These are phyloP conservation scores for Oemleria cerasiformis DNA, from an alignment of 306 rosid species.

Conservation along the genomic window DNA sequence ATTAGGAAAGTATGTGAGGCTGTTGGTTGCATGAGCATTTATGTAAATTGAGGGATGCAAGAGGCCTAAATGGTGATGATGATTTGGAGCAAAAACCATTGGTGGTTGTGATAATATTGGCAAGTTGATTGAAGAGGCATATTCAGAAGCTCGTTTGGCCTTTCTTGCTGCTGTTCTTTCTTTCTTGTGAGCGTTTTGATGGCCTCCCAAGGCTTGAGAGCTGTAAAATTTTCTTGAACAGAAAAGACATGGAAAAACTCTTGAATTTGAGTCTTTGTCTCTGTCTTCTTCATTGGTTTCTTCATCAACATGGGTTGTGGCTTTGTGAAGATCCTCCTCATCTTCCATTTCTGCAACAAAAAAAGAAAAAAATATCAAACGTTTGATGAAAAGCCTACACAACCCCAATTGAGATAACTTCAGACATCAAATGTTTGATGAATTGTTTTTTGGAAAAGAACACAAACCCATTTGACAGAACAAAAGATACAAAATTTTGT, in stretches of 20 bases:
- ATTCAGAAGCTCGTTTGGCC: constrained; percentile 45
- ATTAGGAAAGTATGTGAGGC: constrained; percentile 35
- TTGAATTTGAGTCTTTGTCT: constrained; percentile 31
- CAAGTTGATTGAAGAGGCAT: constrained; percentile 18
- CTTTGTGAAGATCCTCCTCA: constrained; percentile 19
- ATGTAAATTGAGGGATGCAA: constrained; percentile 47
- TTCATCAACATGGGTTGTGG: constrained; percentile 22
- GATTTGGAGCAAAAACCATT: constrained; percentile 42
- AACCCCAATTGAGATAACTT: not conserved
- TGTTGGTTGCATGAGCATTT: constrained; percentile 50
- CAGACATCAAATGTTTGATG: too few species aligned
- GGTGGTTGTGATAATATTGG: constrained; percentile 23
- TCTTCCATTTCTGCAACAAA: constrained; percentile 42
- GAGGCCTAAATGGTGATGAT: constrained; percentile 36
- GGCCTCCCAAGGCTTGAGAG: constrained; percentile 89
- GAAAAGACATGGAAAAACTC: constrained; percentile 66
- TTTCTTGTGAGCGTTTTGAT: constrained; percentile 89
- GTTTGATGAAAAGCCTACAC: too few species aligned
- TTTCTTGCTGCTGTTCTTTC: constrained; percentile 75
- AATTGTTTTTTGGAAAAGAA: not conserved
- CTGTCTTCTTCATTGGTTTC: constrained; percentile 18
- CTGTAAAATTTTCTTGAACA: constrained; percentile 77
- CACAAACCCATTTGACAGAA: not conserved
- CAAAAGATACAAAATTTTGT: too few species aligned
- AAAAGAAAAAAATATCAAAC: not conserved